Evolutionary conservation across 805 yeast genomes (phyloP).

Genomic region (Yamadazyma tumulicola): DNA sequence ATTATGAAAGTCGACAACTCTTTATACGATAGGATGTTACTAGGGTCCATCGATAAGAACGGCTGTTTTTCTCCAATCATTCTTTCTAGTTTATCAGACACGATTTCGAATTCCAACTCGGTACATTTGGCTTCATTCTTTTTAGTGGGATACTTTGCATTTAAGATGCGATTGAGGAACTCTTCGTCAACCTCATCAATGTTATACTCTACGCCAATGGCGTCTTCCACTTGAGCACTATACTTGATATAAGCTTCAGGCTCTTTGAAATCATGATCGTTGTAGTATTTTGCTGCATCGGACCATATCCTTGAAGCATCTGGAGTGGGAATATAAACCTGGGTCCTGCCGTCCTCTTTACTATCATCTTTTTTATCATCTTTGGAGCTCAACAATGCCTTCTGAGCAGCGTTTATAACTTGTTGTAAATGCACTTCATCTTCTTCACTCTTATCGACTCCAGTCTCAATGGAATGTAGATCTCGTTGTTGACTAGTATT

Average conservation of each 20-base stretch:
- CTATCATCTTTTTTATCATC: conserved; percentile 28
- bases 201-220: conserved; percentile 78
- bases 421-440: conserved; percentile 94
- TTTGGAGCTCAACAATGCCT: conserved; percentile 46
- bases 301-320: conserved; percentile 84
- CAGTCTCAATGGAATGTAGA: conserved; percentile 86
- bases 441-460: conserved; percentile 97
- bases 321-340: conserved; percentile 91
- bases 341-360: conserved; percentile 17
- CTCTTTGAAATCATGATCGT: conserved; percentile 53
- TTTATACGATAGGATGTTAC: conserved; percentile 63
- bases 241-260: conserved; percentile 83
- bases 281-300: conserved; percentile 71
- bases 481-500: conserved; percentile 81
- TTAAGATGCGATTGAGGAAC: conserved; percentile 47
- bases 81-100: conserved; percentile 71
- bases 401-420: conserved; percentile 77
- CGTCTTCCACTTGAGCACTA: conserved; percentile 95
- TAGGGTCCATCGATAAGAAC: conserved; percentile 79
- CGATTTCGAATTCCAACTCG: conserved; percentile 82
- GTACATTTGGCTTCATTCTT: conserved; percentile 38
- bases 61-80: conserved; percentile 82
- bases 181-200: conserved; percentile 87
- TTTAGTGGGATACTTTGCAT: conserved; percentile 29
- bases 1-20: conserved; percentile 58